A percentile compares a stretch with the other conserved stretches of the same genome.
Evolutionary conservation across 345 rosid genomes (phyloP).

Genomic region (Rhizophora apiculata): DNA sequence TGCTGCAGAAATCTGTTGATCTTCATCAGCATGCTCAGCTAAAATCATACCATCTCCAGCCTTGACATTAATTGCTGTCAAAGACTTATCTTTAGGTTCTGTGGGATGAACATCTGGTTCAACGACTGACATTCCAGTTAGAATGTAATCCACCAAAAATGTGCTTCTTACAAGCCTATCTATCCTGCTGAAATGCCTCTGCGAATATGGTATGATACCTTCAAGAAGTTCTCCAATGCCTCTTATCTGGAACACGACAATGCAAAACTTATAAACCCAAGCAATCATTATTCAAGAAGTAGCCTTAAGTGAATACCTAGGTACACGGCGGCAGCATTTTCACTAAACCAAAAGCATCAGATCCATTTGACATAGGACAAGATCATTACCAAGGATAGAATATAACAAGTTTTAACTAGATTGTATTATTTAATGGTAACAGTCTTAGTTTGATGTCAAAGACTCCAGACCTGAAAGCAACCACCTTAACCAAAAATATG

Average conservation of each 20-base stretch:
- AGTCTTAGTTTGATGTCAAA: too few relatives aligned
- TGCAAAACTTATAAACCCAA: conserved; percentile 8
- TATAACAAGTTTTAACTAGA: too few relatives aligned
- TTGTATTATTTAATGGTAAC: too few relatives aligned
- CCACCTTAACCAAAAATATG: too few relatives aligned
- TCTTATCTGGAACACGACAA: conserved; percentile 45
- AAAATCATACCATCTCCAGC: conserved; percentile 1
- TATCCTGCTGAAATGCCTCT: conserved; percentile 82
- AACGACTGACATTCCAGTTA: conserved; percentile 75
- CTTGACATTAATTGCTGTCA: conserved; percentile 3
- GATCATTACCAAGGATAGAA: too few relatives aligned
- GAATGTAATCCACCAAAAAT: conserved; percentile 77
- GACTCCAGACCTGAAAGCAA: too few relatives aligned
- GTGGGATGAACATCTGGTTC: conserved; percentile 45
- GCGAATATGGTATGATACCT: conserved; percentile 83
- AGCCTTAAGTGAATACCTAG: too few relatives aligned
- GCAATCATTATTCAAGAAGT: neutral
- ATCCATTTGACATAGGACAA: too few relatives aligned
- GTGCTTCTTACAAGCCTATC: conserved; percentile 90
- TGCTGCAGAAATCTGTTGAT: conserved; percentile 29
- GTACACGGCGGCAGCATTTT: too few relatives aligned
- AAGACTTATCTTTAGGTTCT: conserved; percentile 12
- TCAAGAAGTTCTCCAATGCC: conserved; percentile 85
- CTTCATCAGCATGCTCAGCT: conserved; percentile 11
- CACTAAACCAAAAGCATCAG: too few relatives aligned